Conservation (phyloP, 768 basidiomycete genomes). For the Hygrocybe coccinea region DNA sequence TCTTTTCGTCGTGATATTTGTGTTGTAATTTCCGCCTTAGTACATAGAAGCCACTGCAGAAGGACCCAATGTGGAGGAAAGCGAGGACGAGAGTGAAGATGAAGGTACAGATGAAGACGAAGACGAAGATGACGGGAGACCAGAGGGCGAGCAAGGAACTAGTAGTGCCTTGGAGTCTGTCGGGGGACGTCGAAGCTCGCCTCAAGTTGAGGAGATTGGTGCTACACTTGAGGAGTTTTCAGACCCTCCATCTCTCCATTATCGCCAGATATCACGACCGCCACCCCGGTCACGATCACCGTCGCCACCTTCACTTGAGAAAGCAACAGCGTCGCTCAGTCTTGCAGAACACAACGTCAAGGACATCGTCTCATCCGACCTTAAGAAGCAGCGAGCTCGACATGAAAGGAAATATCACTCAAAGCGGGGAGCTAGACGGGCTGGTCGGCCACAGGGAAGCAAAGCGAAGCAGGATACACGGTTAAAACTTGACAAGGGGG, state of each 20-base stretch:
- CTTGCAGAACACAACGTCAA: constrained; percentile 42
- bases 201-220: not conserved
- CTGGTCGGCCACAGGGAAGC: constrained; percentile 70
- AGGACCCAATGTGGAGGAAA: constrained; percentile 22
- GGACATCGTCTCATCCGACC: constrained; percentile 56
- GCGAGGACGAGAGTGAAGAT: constrained; percentile 32
- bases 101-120: constrained; percentile 32
- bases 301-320: constrained; percentile 40
- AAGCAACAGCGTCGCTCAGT: constrained; percentile 39
- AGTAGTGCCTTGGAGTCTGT: constrained; percentile 8
- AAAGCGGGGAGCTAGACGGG: constrained; percentile 57
- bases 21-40: constrained; percentile 34
- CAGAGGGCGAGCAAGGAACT: constrained; percentile 17
- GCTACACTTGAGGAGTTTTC: constrained; percentile 22
- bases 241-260: constrained; percentile 26
- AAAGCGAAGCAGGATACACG: constrained; percentile 78
- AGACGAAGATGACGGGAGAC: constrained; percentile 28
- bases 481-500: constrained; percentile 55
- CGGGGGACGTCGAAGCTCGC: constrained; percentile 12
- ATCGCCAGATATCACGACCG: constrained; percentile 42
- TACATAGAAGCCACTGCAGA: constrained; percentile 58
- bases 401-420: constrained; percentile 77
- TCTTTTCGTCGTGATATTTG: constrained; percentile 18
- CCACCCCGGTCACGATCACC: constrained; percentile 47
- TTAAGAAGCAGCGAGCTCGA: constrained; percentile 53